Evolutionary conservation across 257 asterid genomes (phyloP), one percentile per base, ranked within the genome.

Genomic region (Osmanthus fragrans): DNA sequence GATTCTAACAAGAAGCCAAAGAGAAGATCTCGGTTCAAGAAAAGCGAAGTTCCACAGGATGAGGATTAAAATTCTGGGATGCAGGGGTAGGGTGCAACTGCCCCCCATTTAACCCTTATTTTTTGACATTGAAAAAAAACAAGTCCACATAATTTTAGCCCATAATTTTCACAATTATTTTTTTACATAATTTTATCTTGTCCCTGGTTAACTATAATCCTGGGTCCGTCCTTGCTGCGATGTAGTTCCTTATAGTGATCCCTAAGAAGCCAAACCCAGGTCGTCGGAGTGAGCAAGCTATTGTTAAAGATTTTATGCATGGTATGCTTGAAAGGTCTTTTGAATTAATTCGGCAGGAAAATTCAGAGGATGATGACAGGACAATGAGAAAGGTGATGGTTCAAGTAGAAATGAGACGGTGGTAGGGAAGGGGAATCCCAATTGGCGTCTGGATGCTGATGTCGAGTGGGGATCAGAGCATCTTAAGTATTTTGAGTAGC

Each of bases 371-470:
- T 36, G 10, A 1, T 8, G 2, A 36, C 8, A 2, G 40, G 8
- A 36, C 10, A 1, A 36, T 6, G 40, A 36, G 40, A 36, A 36
- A 36, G 10, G 40, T 36, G 40, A 36, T 7, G 40, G 40, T 36
- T 36, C 40, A 36, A 36, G 40, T 6, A 8, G 40, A 7, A 36
- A 7, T 36, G 40, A 36, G 40, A 36, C 80, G 88, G 87, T 89
- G 76, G 77, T 91, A 33, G 93, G 91, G 84, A 96, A 92, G 84
- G 98, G 92, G 76, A 89, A 87, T 81, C 93, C 94, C 15, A 79
- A 89, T 89, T 94, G 97, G 98, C 97, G 97, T 63, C 83, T 91
- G 76, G 97, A 94, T 87, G 96, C 97, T 3, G 98, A 94, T 79
- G 76, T 0, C 10, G 40, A 36, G 89, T 91, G 63, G 85, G 5